Base-by-base conservation (phyloP, 2,329 filamentous ascomycete genomes). In the Domatiomyces globalis region DNA sequence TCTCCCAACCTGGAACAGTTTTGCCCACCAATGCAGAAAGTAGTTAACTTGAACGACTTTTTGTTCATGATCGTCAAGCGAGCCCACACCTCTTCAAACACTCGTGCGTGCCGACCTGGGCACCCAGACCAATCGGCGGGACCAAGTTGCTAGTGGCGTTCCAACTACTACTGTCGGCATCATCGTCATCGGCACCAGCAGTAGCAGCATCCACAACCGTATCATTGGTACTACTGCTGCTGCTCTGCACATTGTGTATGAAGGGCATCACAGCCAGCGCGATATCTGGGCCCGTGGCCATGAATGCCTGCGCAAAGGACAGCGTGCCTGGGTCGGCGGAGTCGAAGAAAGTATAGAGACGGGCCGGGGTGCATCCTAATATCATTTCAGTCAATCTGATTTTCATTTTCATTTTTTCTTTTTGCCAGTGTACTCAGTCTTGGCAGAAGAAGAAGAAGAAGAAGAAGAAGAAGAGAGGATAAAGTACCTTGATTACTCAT, bases 291-390 rank as follows among this genome's bases (percentile, higher is more conserved):
- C 67, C 68, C 50, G 66, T 62, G 44, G 61, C 63, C 62, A 67
- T 71, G 39, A 73, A 59, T 7, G 59, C 58, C 43, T 71, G 68
- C 15, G 67, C 63, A 36, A 71, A 59, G 56, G 73, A 73, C n/a
- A 64, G 49, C 0, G 71, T 74, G 33, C 69, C 71, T 1, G 66
- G 61, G 49, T 74, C 71, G 18, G 69, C 67, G 39, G 61, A 65
- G 55, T 67, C 67, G 51, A 74, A 66, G 1, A 71, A 69, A 17
- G 68, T 70, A 54, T 73, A 61, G 49, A 74, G 67, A 46, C 69
- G 67, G 4, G 69, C 67, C 48, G 70, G 66, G 25, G 67, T 65
- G 61, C 71, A 74, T 49, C 53, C 55, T 57, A 8, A 12, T 19
- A 43, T 19, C 7, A n/a, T 43, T n/a, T 43, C 18, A n/a, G 39